Percentiles rank a stretch among this genome's conserved stretches.
These are phyloP conservation scores for Oryza rufipogon DNA, from an alignment of 176 grass and related monocot genomes.

Conservation along the genomic window DNA sequence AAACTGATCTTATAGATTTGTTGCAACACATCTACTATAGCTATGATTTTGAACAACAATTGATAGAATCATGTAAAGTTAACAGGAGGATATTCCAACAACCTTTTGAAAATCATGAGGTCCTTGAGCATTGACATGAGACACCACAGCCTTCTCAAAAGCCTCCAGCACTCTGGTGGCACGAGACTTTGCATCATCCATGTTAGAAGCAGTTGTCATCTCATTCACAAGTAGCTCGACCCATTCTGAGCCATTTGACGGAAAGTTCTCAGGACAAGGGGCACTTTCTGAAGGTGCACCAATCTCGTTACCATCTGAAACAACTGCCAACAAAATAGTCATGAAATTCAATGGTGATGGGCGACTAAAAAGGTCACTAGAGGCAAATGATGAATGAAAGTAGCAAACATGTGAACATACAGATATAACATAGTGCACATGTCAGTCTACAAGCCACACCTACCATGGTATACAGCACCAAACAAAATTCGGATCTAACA, in stretches of 20 bases:
- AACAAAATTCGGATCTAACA: background rate
- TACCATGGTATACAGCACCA: background rate
- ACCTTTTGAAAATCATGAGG: slow-evolving; percentile 35
- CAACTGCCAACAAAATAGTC: background rate
- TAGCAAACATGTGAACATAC: background rate
- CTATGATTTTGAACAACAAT: background rate
- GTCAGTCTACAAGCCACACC: background rate
- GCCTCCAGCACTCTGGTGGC: slow-evolving; percentile 38
- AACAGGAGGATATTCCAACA: background rate
- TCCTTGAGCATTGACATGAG: slow-evolving; percentile 13
- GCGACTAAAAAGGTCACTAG: too few relatives aligned
- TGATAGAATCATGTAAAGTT: background rate
- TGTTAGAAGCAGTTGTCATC: slow-evolving; percentile 35
- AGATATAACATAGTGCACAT: background rate
- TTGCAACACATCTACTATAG: background rate
- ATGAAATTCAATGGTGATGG: too few relatives aligned
- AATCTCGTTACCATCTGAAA: slow-evolving; percentile 1
- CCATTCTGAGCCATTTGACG: slow-evolving; percentile 49
- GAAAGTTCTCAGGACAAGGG: slow-evolving; percentile 6
- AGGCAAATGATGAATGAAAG: too few relatives aligned
- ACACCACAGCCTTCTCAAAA: slow-evolving; percentile 43
- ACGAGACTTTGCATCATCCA: slow-evolving; percentile 21
- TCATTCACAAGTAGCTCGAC: slow-evolving; percentile 50
- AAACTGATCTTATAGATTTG: background rate
- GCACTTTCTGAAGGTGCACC: background rate